Percentiles rank a stretch among this genome's conserved stretches.
These are phyloP conservation scores for Mycena indigotica DNA, from an alignment of 768 basidiomycete species.

Conservation along the genomic window DNA sequence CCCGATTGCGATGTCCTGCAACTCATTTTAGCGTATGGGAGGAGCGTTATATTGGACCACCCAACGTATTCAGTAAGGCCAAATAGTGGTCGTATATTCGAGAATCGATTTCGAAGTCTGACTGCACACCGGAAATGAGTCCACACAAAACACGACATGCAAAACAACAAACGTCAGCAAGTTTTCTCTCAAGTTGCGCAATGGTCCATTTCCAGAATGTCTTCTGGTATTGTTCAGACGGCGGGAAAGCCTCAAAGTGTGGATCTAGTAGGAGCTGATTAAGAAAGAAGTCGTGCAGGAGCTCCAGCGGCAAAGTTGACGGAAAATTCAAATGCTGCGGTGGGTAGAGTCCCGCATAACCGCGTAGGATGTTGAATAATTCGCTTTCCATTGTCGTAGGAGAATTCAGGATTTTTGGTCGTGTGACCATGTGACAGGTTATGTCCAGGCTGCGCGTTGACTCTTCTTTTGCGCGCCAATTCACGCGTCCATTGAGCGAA, in stretches of 20 bases:
- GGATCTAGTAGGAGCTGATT: constrained; percentile 49
- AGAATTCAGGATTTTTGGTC: not conserved
- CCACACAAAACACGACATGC: no score
- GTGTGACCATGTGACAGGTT: not conserved
- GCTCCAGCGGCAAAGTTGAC: constrained; percentile 32
- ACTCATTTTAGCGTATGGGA: no score
- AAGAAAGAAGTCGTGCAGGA: constrained; percentile 60
- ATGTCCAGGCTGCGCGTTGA: constrained; percentile 17
- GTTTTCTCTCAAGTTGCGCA: constrained; percentile 49
- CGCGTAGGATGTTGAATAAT: constrained; percentile 48
- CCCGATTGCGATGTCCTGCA: no score
- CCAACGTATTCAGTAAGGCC: constrained; percentile 43
- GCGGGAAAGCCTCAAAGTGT: constrained; percentile 62
- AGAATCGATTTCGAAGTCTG: constrained; percentile 57
- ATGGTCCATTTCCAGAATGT: constrained; percentile 78
- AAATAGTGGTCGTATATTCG: constrained; percentile 67
- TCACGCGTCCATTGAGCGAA: constrained; percentile 34
- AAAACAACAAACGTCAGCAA: constrained; percentile 60
- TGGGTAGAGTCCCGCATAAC: constrained; percentile 55
- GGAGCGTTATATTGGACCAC: not conserved
- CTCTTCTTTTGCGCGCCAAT: constrained; percentile 43
- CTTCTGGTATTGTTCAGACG: constrained; percentile 62
- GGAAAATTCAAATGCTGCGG: constrained; percentile 48
- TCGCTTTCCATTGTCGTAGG: constrained; percentile 30
- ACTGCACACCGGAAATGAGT: no score